Evolutionary conservation across 768 basidiomycete species (phyloP), one percentile per base, ranked within the genome.

Genomic region (Chalciporus chontae): DNA sequence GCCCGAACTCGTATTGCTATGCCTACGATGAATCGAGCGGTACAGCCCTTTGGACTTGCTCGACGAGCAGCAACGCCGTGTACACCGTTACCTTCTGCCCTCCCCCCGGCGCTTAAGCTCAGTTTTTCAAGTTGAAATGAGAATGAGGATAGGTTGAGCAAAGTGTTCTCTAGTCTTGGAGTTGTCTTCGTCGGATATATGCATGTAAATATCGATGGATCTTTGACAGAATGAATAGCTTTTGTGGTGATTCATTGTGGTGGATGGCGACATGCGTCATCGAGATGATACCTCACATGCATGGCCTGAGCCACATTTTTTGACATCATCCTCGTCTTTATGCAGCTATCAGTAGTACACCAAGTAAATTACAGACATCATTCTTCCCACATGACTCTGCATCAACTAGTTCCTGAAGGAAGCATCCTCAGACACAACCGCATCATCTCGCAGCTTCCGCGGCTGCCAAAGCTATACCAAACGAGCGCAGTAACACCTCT

Each of bases 401-500:
- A 8, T 43, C 31, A 3, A 11, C 8, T 5, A 2, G 10, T 31
- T 11, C 8, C 29, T 3, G 8, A 34, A n/a, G 15, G 8, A 34
- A 34, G 27, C 46, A 47, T 43, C 45, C 23, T 43, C 26, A 17
- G 18, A 17, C 14, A 11, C 29, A 32, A 19, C 29, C 15, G 37
- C 17, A 29, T 54, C 56, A 67, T 15, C 36, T 24, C 9, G 53
- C 49, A 17, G 63, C 63, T 63, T 94, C 88, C 3, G 93, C 92
- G n/a, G 84, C 86, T 39, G 71, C 72, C 50, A 96, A 55, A 27
- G 94, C 92, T 10, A 51, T 61, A 44, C 71, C 72, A 54, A 96
- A 90, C 54, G 74, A 78, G 4, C 64, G 64, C 40, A 85, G 64
- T 43, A 97, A 67, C 34, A 60, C 64, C 37, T 74, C 76, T 19